Evolutionary conservation across 2,329 filamentous ascomycete species (phyloP), one percentile per base, ranked within the genome.

Genomic region (Colletotrichum tanaceti): DNA sequence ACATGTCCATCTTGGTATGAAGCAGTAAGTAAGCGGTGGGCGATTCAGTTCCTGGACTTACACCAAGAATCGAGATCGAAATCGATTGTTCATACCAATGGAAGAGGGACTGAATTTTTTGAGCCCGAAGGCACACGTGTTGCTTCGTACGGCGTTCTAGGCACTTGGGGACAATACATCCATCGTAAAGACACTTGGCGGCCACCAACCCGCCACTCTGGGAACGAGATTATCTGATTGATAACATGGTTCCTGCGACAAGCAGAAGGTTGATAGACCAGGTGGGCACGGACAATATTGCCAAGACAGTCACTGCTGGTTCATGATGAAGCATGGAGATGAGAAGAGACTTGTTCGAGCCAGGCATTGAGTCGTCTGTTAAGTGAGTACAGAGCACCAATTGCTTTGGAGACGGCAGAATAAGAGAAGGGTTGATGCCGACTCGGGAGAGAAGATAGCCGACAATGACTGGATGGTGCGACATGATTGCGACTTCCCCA

Each of bases 191-290:
- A 58, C 38, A n/a, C 20, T 24, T 32, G 39, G 50, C 41, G 35
- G 41, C 16, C 35, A 41, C 13, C 9, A 43, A 32, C 13, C 13
- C 28, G 43, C 11, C 55, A 1, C 22, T 20, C 28, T 35, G 64
- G 1, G 18, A 47, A 18, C 11, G 35, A 63, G 59, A 67, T 64
- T 58, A 67, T 67, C 59, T 52, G 65, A 67, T 67, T 67, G 65
- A 67, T 64, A 64, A 64, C 4, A 10, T 60, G 18, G 28, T 3
- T 62, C 41, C 22, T 35, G 22, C 44, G 59, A 50, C 52, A 14
- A 43, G 11, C 22, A 57, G 57, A 32, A 62, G 35, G 39, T n/a
- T n/a, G 38, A 44, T 43, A 38, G 22, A 22, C 41, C 57, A 32
- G 44, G 64, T 39, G 53, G 28, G 59, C 39, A 46, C 46, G n/a